A percentile compares a stretch with the other conserved stretches of the same genome.
Conservation (phyloP, 2,329 filamentous ascomycete genomes). For the Aspergillus awamori region DNA sequence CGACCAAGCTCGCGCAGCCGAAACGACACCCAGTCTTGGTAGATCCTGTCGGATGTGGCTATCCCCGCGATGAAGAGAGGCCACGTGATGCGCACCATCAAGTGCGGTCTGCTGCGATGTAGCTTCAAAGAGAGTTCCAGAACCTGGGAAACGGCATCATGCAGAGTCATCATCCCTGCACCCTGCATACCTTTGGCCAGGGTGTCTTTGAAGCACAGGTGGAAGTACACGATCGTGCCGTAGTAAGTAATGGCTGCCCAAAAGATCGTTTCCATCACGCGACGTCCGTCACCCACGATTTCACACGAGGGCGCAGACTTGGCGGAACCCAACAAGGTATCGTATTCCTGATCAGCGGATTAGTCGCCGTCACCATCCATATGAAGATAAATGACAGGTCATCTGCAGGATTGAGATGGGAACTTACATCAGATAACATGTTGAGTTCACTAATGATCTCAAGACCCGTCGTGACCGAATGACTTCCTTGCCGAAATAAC, state of each 20-base stretch:
- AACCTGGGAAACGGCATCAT: constrained; percentile 24
- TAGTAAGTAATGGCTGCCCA: constrained; percentile 30
- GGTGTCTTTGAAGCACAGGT: constrained; percentile 27
- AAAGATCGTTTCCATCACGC: constrained; percentile 30
- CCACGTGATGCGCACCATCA: constrained; percentile 31
- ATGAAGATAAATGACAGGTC: neutral
- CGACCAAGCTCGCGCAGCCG: constrained; percentile 28
- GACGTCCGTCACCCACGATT: constrained; percentile 20
- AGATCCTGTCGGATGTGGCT: constrained; percentile 29
- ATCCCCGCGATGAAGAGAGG: constrained; percentile 31
- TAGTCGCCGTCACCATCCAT: neutral
- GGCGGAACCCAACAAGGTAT: constrained; percentile 25
- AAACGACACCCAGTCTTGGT: constrained; percentile 34
- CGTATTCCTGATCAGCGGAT: constrained; percentile 23
- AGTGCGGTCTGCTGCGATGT: constrained; percentile 25
- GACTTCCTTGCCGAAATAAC: constrained; percentile 19
- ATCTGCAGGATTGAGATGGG: neutral
- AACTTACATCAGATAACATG: constrained; percentile 24
- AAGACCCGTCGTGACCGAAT: constrained; percentile 16
- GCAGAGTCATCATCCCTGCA: constrained; percentile 19
- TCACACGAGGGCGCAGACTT: constrained; percentile 23
- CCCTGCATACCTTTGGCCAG: constrained; percentile 8
- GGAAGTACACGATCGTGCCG: constrained; percentile 28
- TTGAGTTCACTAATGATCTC: constrained; percentile 26
- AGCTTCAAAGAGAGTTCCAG: constrained; percentile 29